Conservation (phyloP, 257 asterid species). For the Solanum chmielewskii region DNA sequence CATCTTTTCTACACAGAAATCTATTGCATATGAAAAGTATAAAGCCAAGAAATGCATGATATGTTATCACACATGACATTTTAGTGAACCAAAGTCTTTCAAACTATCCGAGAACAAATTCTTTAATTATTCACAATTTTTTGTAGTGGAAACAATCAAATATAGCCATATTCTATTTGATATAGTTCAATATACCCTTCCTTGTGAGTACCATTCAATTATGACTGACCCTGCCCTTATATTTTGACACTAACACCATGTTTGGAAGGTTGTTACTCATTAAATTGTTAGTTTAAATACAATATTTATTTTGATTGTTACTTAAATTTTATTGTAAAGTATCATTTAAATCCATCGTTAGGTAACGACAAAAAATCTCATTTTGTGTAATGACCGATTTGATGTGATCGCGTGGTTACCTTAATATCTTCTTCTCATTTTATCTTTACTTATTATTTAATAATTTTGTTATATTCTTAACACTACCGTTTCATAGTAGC, state of each 20-base stretch:
- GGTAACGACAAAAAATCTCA: no score
- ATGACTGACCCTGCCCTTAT: background rate
- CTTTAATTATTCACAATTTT: background rate
- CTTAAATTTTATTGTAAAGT: no score
- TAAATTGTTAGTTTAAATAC: no score
- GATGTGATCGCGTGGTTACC: no score
- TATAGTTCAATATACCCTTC: background rate
- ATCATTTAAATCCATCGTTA: no score
- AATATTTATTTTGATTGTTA: no score
- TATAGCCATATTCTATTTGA: background rate
- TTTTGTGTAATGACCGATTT: no score
- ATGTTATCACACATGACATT: background rate
- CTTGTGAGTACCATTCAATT: background rate
- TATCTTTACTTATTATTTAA: no score
- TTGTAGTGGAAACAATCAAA: background rate
- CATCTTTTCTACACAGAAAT: background rate
- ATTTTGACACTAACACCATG: background rate
- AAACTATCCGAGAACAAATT: background rate
- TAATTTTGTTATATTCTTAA: no score
- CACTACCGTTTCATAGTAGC: background rate
- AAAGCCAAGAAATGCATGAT: background rate
- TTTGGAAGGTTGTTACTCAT: no score
- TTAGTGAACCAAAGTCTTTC: background rate
- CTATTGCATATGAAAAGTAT: background rate
- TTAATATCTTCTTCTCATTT: no score